These are phyloP conservation scores for Leucocoprinus sp. DNA, from an alignment of 768 basidiomycete species.

Conservation along the genomic window DNA sequence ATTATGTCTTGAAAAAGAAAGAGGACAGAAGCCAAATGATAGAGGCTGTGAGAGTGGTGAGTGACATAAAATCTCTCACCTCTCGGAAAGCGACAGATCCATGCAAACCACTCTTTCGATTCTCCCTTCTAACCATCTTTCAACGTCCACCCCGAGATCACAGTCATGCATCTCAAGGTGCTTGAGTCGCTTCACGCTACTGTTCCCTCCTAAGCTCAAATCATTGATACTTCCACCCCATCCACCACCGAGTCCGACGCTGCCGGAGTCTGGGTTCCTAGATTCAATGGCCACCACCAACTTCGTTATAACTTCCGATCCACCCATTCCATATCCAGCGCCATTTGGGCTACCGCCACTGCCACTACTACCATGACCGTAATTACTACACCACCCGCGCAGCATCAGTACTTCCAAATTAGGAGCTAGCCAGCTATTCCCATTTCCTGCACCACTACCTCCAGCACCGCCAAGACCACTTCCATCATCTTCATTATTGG, in stretches of 20 bases:
- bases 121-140: conserved; percentile 56
- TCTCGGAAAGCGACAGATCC: conserved; percentile 43
- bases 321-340: background rate
- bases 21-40: background rate
- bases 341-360: background rate
- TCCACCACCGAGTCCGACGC: conserved; percentile 23
- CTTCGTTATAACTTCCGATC: conserved; percentile 48
- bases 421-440: conserved; percentile 55
- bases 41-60: conserved; percentile 2
- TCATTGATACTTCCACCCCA: conserved; percentile 68
- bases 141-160: conserved; percentile 54
- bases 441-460: conserved; percentile 23
- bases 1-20: background rate
- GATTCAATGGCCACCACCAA: conserved; percentile 67
- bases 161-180: conserved; percentile 53
- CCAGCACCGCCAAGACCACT: background rate
- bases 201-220: conserved; percentile 21
- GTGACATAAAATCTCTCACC: conserved; percentile 21
- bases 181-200: conserved; percentile 46
- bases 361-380: conserved; percentile 14
- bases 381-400: conserved; percentile 55
- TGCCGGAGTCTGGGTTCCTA: conserved; percentile 49
- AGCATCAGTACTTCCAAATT: conserved; percentile 50
- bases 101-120: conserved; percentile 56
- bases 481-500: conserved; percentile 50